Percentiles rank a stretch among this genome's conserved stretches.
Evolutionary conservation across 805 yeast species (phyloP).

Genomic region (Candida succiphila): DNA sequence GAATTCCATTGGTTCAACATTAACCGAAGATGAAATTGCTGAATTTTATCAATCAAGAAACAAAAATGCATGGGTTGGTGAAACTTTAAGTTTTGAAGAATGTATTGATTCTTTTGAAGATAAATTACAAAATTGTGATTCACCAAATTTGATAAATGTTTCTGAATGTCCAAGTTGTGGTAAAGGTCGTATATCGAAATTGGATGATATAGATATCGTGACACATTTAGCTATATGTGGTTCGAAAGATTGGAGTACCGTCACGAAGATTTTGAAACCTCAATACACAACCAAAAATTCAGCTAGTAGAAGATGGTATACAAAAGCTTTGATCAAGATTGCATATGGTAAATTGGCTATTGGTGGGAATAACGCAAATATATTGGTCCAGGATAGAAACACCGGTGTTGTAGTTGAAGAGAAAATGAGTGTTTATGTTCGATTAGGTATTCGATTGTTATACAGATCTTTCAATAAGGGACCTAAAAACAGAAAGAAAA

Average conservation of each 20-base stretch:
- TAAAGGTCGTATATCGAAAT: slow-evolving; percentile 38
- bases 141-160: slow-evolving; percentile 40
- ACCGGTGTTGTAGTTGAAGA: slow-evolving; percentile 91
- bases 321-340: slow-evolving; percentile 70
- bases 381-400: slow-evolving; percentile 82
- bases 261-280: slow-evolving; percentile 51
- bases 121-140: slow-evolving; percentile 18
- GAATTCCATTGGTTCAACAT: slow-evolving; percentile 50
- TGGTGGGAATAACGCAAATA: slow-evolving; percentile 89
- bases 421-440: slow-evolving; percentile 80
- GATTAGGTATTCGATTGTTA: slow-evolving; percentile 76
- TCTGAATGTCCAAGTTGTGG: slow-evolving; percentile 77
- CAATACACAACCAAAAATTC: slow-evolving; percentile 69
- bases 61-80: slow-evolving; percentile 46
- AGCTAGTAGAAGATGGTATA: slow-evolving; percentile 85
- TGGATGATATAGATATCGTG: slow-evolving; percentile 58
- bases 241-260: slow-evolving; percentile 64
- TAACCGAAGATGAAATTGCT: slow-evolving; percentile 44
- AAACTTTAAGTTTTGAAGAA: slow-evolving; percentile 32
- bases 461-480: slow-evolving; percentile 62
- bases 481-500: slow-evolving; percentile 35
- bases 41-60: slow-evolving; percentile 37
- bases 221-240: slow-evolving; percentile 85
- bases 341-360: slow-evolving; percentile 82
- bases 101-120: slow-evolving; percentile 37